Evolutionary conservation across 2,329 filamentous ascomycete species (phyloP).

Genomic region (Hymenoscyphus fraxineus): DNA sequence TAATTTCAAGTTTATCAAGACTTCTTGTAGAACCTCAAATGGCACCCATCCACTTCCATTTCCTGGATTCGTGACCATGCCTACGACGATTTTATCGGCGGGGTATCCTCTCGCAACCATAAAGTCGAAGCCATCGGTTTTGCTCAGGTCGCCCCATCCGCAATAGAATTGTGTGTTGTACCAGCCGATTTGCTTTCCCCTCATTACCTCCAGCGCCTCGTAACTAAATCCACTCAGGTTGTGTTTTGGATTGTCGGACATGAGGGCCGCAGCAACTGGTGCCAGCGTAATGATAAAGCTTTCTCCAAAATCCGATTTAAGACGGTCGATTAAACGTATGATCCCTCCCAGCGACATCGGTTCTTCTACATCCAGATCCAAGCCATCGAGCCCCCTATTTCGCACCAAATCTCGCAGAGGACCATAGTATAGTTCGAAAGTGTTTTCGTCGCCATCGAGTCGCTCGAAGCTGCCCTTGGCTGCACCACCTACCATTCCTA

Average conservation of each 20-base stretch:
- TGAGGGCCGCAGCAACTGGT: constrained; percentile 72
- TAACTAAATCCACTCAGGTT: constrained; percentile 84
- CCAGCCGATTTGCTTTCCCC: constrained; percentile 67
- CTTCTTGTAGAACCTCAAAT: constrained; percentile 51
- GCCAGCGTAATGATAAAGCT: constrained; percentile 76
- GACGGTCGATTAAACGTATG: constrained; percentile 62
- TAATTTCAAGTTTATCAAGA: constrained; percentile 53
- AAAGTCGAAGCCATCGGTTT: constrained; percentile 47
- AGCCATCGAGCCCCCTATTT: constrained; percentile 58
- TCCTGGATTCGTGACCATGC: constrained; percentile 72
- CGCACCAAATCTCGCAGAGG: constrained; percentile 65
- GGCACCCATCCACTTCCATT: constrained; percentile 69
- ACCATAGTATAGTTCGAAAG: constrained; percentile 70
- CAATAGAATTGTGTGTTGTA: constrained; percentile 95
- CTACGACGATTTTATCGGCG: constrained; percentile 70
- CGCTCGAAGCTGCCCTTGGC: constrained; percentile 68
- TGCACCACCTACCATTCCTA: constrained; percentile 85
- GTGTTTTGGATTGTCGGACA: constrained; percentile 50
- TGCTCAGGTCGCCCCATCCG: constrained; percentile 56
- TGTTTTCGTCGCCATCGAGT: constrained; percentile 50
- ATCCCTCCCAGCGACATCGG: constrained; percentile 63
- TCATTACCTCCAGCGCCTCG: constrained; percentile 64
- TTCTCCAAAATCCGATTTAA: constrained; percentile 65
- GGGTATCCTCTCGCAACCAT: constrained; percentile 64
- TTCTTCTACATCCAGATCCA: constrained; percentile 82